phyloP scores from a whole-genome alignment of 257 asterid species.

The Solanum rostratum region DNA sequence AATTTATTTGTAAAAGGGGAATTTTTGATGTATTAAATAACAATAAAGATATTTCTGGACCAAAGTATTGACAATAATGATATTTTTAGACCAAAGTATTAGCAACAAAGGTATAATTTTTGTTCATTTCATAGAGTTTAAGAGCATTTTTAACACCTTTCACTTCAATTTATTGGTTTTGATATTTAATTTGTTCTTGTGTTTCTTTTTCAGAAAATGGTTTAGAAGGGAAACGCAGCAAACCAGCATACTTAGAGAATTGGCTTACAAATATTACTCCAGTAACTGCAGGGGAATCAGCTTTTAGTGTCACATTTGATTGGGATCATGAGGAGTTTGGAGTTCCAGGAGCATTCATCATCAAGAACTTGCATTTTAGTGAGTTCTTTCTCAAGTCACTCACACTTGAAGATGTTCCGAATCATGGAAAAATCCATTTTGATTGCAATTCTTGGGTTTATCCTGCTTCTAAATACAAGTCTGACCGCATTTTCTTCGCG shows the following conservation, averaged over 20 bases:
- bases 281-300: conserved; percentile 14
- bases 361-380: conserved; percentile 13
- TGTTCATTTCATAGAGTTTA: too few relatives aligned
- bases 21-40: too few relatives aligned
- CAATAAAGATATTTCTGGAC: too few relatives aligned
- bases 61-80: too few relatives aligned
- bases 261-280: background rate
- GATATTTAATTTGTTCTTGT: too few relatives aligned
- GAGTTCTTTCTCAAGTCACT: conserved; percentile 33
- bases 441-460: conserved; percentile 31
- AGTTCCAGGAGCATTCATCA: conserved; percentile 24
- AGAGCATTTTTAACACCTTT: too few relatives aligned
- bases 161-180: too few relatives aligned
- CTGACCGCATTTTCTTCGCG: conserved; percentile 19
- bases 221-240: conserved; percentile 12
- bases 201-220: conserved; percentile 19
- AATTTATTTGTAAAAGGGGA: too few relatives aligned
- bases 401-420: conserved; percentile 17
- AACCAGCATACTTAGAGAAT: conserved; percentile 11
- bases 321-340: conserved; percentile 14
- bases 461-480: conserved; percentile 13
- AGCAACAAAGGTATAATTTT: too few relatives aligned
- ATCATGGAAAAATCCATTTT: conserved; percentile 10
- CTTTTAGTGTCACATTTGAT: conserved; percentile 6
- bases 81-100: too few relatives aligned